A percentile compares a stretch with the other conserved stretches of the same genome.
Evolutionary conservation across 2,329 filamentous ascomycete genomes (phyloP).

Genomic region (Aureobasidium namibiae): DNA sequence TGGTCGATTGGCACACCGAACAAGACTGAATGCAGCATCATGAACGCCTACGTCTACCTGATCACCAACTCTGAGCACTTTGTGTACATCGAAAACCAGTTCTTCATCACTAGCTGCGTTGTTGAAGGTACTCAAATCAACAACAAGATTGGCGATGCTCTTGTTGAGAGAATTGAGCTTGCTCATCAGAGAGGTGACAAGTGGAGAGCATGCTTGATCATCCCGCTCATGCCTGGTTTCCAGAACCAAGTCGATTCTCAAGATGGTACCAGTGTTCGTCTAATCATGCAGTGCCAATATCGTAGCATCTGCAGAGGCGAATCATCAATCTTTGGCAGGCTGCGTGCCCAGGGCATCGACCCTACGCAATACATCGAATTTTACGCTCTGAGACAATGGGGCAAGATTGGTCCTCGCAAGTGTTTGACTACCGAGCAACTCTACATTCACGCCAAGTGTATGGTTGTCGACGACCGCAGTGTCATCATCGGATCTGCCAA

Average conservation of each 20-base stretch:
- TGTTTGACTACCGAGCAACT: slow-evolving; percentile 88
- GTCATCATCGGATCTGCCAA: slow-evolving; percentile 95
- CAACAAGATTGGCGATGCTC: slow-evolving; percentile 88
- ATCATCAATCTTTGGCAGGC: slow-evolving; percentile 79
- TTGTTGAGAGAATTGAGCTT: slow-evolving; percentile 83
- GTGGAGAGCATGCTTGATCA: slow-evolving; percentile 83
- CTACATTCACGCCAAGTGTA: slow-evolving; percentile 96
- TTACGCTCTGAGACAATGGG: slow-evolving; percentile 88
- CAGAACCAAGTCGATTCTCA: slow-evolving; percentile 92
- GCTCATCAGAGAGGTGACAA: slow-evolving; percentile 77
- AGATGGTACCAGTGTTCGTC: slow-evolving; percentile 84
- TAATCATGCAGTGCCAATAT: slow-evolving; percentile 97
- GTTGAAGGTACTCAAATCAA: slow-evolving; percentile 80
- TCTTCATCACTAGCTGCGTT: slow-evolving; percentile 90
- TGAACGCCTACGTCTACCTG: slow-evolving; percentile 88
- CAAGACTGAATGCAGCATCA: slow-evolving; percentile 85
- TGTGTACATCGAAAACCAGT: slow-evolving; percentile 98
- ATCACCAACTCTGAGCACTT: slow-evolving; percentile 95
- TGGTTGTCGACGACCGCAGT: slow-evolving; percentile 88
- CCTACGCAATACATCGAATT: slow-evolving; percentile 95
- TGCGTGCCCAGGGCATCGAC: slow-evolving; percentile 72
- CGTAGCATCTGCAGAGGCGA: slow-evolving; percentile 92
- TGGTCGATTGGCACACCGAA: slow-evolving; percentile 87
- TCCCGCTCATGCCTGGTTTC: slow-evolving; percentile 96
- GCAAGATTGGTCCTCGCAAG: slow-evolving; percentile 74